A percentile compares a stretch with the other conserved stretches of the same genome.
Evolutionary conservation across 495 filamentous ascomycete species (phyloP).

Genomic region (Talaromyces trachyspermus): DNA sequence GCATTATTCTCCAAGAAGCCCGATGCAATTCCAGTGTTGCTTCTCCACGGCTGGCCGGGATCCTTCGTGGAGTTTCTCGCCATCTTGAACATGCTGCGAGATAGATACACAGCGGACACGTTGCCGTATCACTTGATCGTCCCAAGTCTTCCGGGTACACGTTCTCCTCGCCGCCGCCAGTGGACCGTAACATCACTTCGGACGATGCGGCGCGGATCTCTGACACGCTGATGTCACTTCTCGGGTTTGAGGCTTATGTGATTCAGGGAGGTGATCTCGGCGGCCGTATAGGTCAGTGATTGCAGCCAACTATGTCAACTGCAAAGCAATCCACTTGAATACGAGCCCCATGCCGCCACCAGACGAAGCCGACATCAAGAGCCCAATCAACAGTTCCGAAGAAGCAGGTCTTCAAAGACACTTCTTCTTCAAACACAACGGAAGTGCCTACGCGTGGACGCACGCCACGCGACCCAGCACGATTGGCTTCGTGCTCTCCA

Average conservation of each 20-base stretch:
- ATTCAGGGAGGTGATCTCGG: constrained; percentile 55
- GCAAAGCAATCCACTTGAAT: constrained; percentile 16
- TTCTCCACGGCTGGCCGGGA: constrained; percentile 48
- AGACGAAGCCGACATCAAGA: constrained; percentile 3
- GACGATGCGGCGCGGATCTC: constrained; percentile 33
- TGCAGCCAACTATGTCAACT: constrained; percentile 16
- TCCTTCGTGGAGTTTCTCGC: constrained; percentile 19
- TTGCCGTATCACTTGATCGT: constrained; percentile 53
- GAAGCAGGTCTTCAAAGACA: constrained; percentile 1
- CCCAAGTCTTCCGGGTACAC: constrained; percentile 50
- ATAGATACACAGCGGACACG: constrained; percentile 41
- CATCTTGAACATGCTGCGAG: constrained; percentile 25
- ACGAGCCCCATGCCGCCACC: background rate
- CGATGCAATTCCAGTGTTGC: constrained; percentile 46
- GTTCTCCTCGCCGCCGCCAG: constrained; percentile 33
- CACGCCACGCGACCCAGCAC: constrained; percentile 48
- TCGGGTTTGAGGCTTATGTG: constrained; percentile 49
- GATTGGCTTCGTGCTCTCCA: constrained; percentile 41
- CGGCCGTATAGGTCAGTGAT: constrained; percentile 31
- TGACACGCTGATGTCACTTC: constrained; percentile 43
- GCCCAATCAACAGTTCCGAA: constrained; percentile 11
- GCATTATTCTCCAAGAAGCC: constrained; percentile 43
- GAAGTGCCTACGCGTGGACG: constrained; percentile 32
- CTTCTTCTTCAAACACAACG: constrained; percentile 8
- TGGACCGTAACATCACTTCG: constrained; percentile 28